A percentile compares a stretch with the other conserved stretches of the same genome.
Evolutionary conservation across 75 land plant species (phyloP).

Genomic region (Cupressus sempervirens): DNA sequence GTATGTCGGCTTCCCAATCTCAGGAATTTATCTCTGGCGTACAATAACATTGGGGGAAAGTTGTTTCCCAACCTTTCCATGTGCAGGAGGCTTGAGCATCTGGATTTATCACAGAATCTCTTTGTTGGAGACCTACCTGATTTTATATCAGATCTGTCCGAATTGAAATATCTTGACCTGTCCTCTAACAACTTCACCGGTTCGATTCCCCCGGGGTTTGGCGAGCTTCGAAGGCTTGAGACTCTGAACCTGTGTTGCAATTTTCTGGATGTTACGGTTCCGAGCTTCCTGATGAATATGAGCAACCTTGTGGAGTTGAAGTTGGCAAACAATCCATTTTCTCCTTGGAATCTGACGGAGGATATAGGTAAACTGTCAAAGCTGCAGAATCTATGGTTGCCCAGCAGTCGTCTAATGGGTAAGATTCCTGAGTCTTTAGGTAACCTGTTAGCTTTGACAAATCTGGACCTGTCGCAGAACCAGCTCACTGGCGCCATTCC

Average conservation of each 20-base stretch:
- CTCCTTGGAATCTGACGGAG: constrained; percentile 1
- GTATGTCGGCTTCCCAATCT: constrained; percentile 13
- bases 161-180: constrained; percentile 19
- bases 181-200: constrained; percentile 17
- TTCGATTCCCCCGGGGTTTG: constrained; percentile 14
- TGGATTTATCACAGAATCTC: constrained; percentile 13
- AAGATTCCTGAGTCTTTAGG: constrained; percentile 20
- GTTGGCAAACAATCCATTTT: constrained; percentile 12
- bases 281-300: constrained; percentile 6
- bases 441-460: not conserved
- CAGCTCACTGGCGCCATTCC: constrained; percentile 22
- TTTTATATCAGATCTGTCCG: constrained; percentile 5
- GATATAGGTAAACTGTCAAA: constrained; percentile 12
- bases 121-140: constrained; percentile 12
- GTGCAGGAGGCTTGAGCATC: constrained; percentile 14
- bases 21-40: constrained; percentile 4
- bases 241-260: constrained; percentile 12
- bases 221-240: constrained; percentile 8
- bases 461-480: constrained; percentile 23
- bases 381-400: not conserved
- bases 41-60: constrained; percentile 17
- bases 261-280: constrained; percentile 14
- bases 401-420: constrained; percentile 4
- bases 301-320: constrained; percentile 4
- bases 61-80: constrained; percentile 21